Evolutionary conservation across 306 rosid genomes (phyloP), one percentile per base, ranked within the genome.

Genomic region (Cicer chorassanicum): DNA sequence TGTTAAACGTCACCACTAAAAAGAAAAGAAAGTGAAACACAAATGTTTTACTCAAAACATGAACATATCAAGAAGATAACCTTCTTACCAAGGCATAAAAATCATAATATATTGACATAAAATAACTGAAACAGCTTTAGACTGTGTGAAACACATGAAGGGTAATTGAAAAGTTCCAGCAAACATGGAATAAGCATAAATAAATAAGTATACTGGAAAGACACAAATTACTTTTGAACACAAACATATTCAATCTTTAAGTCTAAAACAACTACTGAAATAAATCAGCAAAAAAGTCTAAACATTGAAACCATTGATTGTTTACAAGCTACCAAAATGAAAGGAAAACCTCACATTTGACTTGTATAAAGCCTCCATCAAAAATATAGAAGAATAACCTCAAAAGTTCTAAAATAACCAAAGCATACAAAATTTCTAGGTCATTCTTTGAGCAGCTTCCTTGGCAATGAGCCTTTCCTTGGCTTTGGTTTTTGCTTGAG

Each of bases 371-470:
- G 13, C 36, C 48, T 49, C 60, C 34, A 11, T 3, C 38, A 57
- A 62, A 78, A 61, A 43, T 62, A 36, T 46, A 69, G 72, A 61
- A 68, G 15, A 74, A 68, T 44, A 36, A 46, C 40, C 65, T 66
- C 56, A 59, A 45, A 29, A 38, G 50, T 63, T 65, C 45, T 68
- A 54, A 70, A 71, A 68, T 2, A 63, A 70, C 50, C 42, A 56
- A 76, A 10, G 15, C 13, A 34, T 8, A 44, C 10, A 54, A 61
- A 18, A 75, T n/a, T 45, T 76, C 78, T 80, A 87, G 13, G 84
- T 8, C 89, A 89, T 63, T 79, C 95, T 89, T 75, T 91, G 91
- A 0, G 97, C 95, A 1, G 92, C 94, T 83, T 91, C 97, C 82
- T 91, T 89, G 24, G 97, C 94, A 34, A 91, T 66, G 64, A 91